Percentiles rank a stretch among this genome's conserved stretches.
phyloP scores from a whole-genome alignment of 2,329 filamentous ascomycete species.

The Tolypocladium nubicola region DNA sequence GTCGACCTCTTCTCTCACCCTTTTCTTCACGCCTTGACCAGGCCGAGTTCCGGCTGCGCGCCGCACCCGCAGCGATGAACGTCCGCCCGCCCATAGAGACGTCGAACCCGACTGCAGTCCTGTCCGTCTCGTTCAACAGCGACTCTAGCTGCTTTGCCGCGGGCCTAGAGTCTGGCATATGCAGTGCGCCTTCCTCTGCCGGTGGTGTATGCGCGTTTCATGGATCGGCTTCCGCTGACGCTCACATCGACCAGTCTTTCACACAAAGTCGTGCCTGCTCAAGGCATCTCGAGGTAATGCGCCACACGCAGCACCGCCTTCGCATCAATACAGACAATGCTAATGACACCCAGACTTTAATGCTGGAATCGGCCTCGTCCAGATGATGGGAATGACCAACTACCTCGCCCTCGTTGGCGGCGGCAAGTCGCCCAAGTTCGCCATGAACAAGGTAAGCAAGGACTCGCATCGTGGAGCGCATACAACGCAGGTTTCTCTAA shows the following conservation, averaged over 20 bases:
- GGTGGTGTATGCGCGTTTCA: background rate
- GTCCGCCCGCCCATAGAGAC: conserved; percentile 78
- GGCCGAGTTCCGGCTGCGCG: background rate
- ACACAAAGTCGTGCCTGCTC: conserved; percentile 60
- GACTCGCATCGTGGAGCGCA: background rate
- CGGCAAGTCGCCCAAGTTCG: conserved; percentile 73
- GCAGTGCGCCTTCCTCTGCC: conserved; percentile 43
- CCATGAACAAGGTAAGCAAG: conserved; percentile 63
- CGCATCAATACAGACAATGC: background rate
- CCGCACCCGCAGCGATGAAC: conserved; percentile 56
- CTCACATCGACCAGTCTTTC: conserved; percentile 46
- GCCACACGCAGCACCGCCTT: background rate
- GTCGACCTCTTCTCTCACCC: background rate
- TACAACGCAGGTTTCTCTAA: background rate
- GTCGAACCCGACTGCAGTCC: conserved; percentile 60
- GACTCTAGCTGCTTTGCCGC: conserved; percentile 80
- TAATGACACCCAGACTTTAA: conserved; percentile 50
- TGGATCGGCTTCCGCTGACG: conserved; percentile 12
- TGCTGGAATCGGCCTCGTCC: conserved; percentile 69
- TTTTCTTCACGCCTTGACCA: background rate
- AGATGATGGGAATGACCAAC: conserved; percentile 81
- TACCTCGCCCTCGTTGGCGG: conserved; percentile 86
- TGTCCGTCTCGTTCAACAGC: conserved; percentile 78
- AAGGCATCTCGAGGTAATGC: conserved; percentile 39
- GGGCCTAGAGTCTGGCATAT: conserved; percentile 77